Evolutionary conservation across 2,329 filamentous ascomycete genomes (phyloP).

Genomic region (Fusarium continuum): DNA sequence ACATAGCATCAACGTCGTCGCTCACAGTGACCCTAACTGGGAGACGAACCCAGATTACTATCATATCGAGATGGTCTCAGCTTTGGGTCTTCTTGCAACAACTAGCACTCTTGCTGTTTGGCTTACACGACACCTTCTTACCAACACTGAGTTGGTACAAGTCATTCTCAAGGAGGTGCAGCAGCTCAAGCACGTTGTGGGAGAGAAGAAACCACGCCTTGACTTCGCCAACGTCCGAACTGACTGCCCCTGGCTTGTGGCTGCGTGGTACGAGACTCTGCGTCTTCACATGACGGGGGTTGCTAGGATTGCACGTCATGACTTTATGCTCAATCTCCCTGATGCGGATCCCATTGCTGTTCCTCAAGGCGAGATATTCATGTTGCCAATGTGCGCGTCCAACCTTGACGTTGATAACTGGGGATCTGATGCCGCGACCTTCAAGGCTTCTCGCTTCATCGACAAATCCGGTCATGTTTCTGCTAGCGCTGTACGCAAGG

Average conservation of each 20-base stretch:
- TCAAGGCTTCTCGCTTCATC: constrained; percentile 45
- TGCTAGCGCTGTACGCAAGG: constrained; percentile 37
- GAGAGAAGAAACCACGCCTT: constrained; percentile 19
- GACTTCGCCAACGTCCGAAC: constrained; percentile 39
- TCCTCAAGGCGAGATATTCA: constrained; percentile 44
- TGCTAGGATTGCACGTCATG: constrained; percentile 43
- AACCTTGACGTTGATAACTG: constrained; percentile 43
- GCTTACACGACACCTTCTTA: constrained; percentile 44
- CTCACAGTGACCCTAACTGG: constrained; percentile 44
- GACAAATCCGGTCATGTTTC: constrained; percentile 32
- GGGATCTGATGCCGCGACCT: constrained; percentile 42
- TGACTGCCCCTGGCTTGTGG: constrained; percentile 45
- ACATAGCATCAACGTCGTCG: constrained; percentile 46
- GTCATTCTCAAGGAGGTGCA: constrained; percentile 40
- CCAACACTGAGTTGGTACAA: constrained; percentile 28
- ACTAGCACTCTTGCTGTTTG: constrained; percentile 46
- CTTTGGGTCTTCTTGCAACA: constrained; percentile 45
- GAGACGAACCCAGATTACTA: constrained; percentile 47
- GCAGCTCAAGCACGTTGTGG: constrained; percentile 16
- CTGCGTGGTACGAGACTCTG: constrained; percentile 46
- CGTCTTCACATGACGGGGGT: constrained; percentile 47
- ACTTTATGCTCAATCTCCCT: constrained; percentile 39
- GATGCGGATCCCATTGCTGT: constrained; percentile 33
- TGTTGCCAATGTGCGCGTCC: constrained; percentile 47
- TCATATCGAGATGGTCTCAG: constrained; percentile 47